Percentiles rank a stretch among this genome's conserved stretches.
Evolutionary conservation across 2,329 filamentous ascomycete species (phyloP).

Genomic region (Botryotinia calthae): DNA sequence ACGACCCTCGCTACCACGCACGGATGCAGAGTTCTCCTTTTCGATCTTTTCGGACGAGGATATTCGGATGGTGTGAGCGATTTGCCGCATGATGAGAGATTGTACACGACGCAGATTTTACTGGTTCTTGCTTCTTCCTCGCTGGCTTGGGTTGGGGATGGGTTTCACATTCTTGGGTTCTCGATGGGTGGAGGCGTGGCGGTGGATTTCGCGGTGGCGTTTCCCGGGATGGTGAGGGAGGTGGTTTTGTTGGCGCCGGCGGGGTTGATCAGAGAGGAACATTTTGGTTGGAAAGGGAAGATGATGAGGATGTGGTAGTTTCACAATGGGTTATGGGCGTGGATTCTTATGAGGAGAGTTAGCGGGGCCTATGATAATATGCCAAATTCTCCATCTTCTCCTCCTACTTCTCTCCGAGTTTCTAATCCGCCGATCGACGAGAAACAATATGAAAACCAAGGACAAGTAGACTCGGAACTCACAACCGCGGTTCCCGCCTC

Average conservation of each 20-base stretch:
- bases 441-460: constrained; percentile 25
- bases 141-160: constrained; percentile 51
- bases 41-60: constrained; percentile 75
- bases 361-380: neutral
- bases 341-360: constrained; percentile 23
- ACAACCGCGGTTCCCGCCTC: neutral
- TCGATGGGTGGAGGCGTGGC: constrained; percentile 75
- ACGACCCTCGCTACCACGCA: constrained; percentile 56
- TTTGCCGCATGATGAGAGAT: constrained; percentile 58
- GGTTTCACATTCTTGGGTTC: constrained; percentile 74
- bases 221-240: constrained; percentile 64
- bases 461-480: neutral
- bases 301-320: constrained; percentile 55
- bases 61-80: constrained; percentile 62
- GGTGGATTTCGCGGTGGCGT: constrained; percentile 66
- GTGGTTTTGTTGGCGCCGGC: constrained; percentile 77
- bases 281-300: constrained; percentile 50
- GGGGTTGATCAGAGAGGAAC: constrained; percentile 63
- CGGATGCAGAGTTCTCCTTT: constrained; percentile 76
- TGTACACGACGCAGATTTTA: constrained; percentile 66
- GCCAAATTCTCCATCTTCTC: neutral
- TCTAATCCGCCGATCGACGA: neutral
- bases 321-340: constrained; percentile 47
- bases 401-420: neutral
- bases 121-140: constrained; percentile 61